Evolutionary conservation across 1,284 basidiomycete species (phyloP).

Genomic region (Leccinum ponderosum): DNA sequence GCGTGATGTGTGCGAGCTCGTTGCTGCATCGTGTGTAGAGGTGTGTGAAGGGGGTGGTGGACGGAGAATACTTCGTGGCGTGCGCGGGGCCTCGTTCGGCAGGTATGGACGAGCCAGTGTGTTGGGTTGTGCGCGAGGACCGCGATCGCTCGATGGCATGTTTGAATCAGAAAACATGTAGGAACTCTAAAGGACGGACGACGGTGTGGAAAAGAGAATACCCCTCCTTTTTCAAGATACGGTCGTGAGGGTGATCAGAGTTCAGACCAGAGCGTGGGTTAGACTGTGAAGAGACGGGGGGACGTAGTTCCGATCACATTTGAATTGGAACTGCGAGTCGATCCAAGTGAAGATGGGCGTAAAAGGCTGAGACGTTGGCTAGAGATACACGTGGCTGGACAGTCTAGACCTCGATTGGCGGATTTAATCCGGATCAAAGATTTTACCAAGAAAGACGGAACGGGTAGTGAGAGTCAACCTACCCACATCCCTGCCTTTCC

Average conservation of each 20-base stretch:
- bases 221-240: neutral
- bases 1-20: neutral
- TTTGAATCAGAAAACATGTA: neutral
- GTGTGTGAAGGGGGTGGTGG: constrained; percentile 7
- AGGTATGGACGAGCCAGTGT: neutral
- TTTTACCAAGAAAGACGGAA: neutral
- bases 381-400: too few relatives aligned
- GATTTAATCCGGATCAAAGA: neutral
- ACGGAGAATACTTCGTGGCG: constrained; percentile 22
- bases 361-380: too few relatives aligned
- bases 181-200: too few relatives aligned
- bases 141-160: constrained; percentile 15
- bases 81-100: constrained; percentile 10
- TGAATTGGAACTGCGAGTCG: constrained; percentile 11
- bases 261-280: constrained; percentile 11
- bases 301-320: constrained; percentile 14
- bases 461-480: too few relatives aligned
- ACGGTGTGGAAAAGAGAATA: neutral
- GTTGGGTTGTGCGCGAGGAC: constrained; percentile 3
- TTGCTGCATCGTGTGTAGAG: neutral
- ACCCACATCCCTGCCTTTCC: too few relatives aligned
- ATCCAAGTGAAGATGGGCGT: neutral
- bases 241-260: neutral
- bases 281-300: too few relatives aligned
- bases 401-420: too few relatives aligned